A percentile compares a stretch with the other conserved stretches of the same genome.
These are phyloP conservation scores for Alternaria conjuncta DNA, from an alignment of 2,329 filamentous ascomycete genomes.

Conservation along the genomic window DNA sequence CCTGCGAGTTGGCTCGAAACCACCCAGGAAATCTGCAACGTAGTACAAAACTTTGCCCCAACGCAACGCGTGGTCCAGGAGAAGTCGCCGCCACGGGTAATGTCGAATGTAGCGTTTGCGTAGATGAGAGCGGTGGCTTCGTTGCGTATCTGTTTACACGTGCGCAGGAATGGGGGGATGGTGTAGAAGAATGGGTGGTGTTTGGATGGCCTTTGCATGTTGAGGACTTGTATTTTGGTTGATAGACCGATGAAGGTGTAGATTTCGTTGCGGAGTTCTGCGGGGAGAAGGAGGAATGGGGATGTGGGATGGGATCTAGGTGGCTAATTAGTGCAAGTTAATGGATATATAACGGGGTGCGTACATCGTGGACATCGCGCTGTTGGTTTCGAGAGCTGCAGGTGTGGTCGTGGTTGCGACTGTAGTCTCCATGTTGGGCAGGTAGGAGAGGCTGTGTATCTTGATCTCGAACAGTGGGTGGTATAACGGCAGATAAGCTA, in stretches of 20 bases:
- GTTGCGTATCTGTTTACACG: background rate
- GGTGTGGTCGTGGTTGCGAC: background rate
- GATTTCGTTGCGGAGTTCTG: background rate
- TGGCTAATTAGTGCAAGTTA: background rate
- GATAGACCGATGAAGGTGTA: background rate
- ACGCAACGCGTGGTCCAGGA: background rate
- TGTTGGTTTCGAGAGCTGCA: background rate
- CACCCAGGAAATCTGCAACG: background rate
- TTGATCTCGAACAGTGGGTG: background rate
- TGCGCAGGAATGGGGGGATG: background rate
- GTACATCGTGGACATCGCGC: background rate
- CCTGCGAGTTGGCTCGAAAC: fast-evolving
- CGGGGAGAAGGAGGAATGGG: background rate
- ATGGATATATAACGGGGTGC: background rate
- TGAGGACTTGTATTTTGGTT: background rate
- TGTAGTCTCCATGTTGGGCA: background rate
- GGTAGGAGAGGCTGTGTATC: background rate
- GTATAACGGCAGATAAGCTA: background rate
- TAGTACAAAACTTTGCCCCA: background rate
- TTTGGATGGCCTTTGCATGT: background rate
- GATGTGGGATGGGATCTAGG: background rate
- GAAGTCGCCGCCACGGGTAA: background rate
- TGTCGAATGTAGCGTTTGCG: background rate
- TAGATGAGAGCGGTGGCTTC: background rate
- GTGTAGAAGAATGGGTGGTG: background rate